These are phyloP conservation scores for Linanthus parryae DNA, from an alignment of 148 eudicot genomes.

Conservation along the genomic window DNA sequence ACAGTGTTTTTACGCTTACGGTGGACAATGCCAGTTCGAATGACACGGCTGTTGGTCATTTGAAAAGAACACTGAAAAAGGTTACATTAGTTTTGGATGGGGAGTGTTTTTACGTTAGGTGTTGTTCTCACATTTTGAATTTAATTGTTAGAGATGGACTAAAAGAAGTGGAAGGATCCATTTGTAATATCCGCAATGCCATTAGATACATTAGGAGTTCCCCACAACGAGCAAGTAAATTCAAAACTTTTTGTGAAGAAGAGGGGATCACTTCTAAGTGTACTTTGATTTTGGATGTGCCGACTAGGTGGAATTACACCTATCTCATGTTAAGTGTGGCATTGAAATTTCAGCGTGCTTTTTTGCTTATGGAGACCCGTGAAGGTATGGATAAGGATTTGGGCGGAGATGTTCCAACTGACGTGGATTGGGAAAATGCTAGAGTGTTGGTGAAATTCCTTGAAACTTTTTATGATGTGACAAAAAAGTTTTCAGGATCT, in stretches of 20 bases:
- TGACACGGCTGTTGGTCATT: background rate
- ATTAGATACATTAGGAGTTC: background rate
- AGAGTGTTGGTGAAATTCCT: background rate
- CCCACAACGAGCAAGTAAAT: too few species aligned
- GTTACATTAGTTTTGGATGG: constrained; percentile 1
- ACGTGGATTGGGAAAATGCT: background rate
- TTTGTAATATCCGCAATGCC: background rate
- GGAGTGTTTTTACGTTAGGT: background rate
- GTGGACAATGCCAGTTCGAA: constrained; percentile 9
- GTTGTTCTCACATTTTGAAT: background rate
- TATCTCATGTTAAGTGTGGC: background rate
- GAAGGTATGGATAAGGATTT: background rate
- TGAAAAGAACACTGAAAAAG: constrained; percentile 4
- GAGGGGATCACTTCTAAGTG: background rate
- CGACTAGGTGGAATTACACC: background rate
- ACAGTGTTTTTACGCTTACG: background rate
- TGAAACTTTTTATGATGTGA: background rate
- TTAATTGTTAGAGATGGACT: background rate
- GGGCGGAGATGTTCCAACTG: background rate
- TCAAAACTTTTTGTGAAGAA: background rate
- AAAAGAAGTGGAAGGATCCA: background rate
- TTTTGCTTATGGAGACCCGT: background rate
- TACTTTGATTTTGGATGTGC: background rate
- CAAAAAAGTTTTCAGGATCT: background rate
- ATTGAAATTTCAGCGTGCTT: background rate